These are phyloP conservation scores for Ogataea degrootiae DNA, from an alignment of 805 yeast species.

Conservation along the genomic window DNA sequence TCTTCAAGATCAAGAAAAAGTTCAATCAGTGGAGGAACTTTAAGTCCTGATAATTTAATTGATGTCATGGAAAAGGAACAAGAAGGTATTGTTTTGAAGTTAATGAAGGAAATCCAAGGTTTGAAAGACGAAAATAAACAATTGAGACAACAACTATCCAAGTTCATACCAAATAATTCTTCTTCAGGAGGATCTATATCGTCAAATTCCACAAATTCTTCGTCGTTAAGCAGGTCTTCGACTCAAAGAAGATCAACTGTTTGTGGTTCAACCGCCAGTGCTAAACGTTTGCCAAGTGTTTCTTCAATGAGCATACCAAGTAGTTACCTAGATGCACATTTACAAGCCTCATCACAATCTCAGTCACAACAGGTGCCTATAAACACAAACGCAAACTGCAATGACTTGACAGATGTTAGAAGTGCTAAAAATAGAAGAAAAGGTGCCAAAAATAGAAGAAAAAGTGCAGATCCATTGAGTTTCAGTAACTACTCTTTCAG, in stretches of 20 bases:
- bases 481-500: conserved; percentile 18
- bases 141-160: conserved; percentile 30
- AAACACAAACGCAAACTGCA: neutral
- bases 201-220: neutral
- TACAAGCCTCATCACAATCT: neutral
- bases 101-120: conserved; percentile 56
- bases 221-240: conserved; percentile 16
- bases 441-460: conserved; percentile 14
- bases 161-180: conserved; percentile 11
- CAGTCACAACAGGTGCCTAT: neutral
- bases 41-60: conserved; percentile 44
- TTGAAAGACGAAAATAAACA: conserved; percentile 50
- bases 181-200: conserved; percentile 13
- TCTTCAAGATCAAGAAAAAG: conserved; percentile 17
- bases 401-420: conserved; percentile 7
- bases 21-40: conserved; percentile 12
- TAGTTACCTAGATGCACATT: neutral
- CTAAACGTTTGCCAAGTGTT: conserved; percentile 18
- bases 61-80: conserved; percentile 69
- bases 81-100: conserved; percentile 64
- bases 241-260: conserved; percentile 24
- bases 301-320: neutral
- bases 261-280: conserved; percentile 19
- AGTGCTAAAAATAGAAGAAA: conserved; percentile 14
- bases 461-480: conserved; percentile 10